phyloP scores from a whole-genome alignment of 169 alveolate species.

The Babesia ovata region DNA sequence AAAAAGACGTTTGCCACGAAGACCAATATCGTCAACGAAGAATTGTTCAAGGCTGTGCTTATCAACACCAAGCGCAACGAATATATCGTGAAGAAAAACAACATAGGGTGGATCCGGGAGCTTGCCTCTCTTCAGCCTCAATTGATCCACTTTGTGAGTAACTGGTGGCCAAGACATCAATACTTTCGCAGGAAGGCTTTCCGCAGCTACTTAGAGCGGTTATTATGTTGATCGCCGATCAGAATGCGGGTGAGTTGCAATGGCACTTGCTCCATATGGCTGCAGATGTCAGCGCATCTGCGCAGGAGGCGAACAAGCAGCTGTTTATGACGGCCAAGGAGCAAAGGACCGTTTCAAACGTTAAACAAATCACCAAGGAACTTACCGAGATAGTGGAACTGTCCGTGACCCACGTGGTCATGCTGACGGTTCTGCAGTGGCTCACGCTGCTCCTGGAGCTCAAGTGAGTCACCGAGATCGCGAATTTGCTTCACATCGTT shows the following conservation, averaged over 20 bases:
- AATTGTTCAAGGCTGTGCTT: constrained; percentile 51
- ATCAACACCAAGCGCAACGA: constrained; percentile 55
- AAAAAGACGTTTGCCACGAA: constrained; percentile 39
- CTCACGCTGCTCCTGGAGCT: constrained; percentile 43
- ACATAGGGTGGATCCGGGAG: constrained; percentile 56
- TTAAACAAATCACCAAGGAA: constrained; percentile 29
- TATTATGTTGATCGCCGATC: constrained; percentile 39
- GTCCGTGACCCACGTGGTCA: constrained; percentile 44
- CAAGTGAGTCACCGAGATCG: not conserved
- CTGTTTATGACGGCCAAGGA: constrained; percentile 39
- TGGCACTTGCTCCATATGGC: not conserved
- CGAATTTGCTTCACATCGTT: not conserved
- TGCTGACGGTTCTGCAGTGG: constrained; percentile 64
- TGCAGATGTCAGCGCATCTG: constrained; percentile 51
- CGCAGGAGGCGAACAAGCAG: constrained; percentile 60
- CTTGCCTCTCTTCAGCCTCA: constrained; percentile 61
- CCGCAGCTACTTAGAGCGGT: constrained; percentile 34
- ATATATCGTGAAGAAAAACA: constrained; percentile 27
- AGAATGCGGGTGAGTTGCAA: constrained; percentile 13
- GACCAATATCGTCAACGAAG: constrained; percentile 44
- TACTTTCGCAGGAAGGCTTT: constrained; percentile 34
- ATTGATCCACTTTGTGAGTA: constrained; percentile 51
- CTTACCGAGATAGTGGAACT: constrained; percentile 20
- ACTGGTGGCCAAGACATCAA: too few species aligned
- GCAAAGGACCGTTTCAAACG: constrained; percentile 42